These are phyloP conservation scores for Elsinoe fawcettii DNA, from an alignment of 2,329 filamentous ascomycete species.

Conservation along the genomic window DNA sequence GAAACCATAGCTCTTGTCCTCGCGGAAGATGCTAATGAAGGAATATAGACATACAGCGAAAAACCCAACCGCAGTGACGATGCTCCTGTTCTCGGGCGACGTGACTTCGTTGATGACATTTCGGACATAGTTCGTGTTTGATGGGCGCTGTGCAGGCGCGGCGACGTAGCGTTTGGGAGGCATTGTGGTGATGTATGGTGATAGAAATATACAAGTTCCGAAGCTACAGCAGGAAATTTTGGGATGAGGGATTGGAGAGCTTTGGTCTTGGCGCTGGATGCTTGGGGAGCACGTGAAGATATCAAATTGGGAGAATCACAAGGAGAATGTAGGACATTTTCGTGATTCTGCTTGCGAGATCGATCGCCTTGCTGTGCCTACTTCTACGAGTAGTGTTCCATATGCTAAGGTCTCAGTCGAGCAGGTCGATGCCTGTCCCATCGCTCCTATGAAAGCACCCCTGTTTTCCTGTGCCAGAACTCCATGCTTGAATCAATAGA, in stretches of 20 bases:
- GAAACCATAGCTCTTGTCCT: no score
- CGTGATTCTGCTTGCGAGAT: no score
- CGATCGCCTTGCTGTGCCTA: no score
- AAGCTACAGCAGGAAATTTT: conserved; percentile 3
- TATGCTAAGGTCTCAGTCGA: no score
- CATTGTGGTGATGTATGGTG: conserved; percentile 6
- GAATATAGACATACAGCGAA: conserved; percentile 40
- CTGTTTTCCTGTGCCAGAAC: background rate
- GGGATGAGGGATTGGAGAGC: background rate
- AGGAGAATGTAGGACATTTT: background rate
- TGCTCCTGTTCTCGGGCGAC: conserved; percentile 41
- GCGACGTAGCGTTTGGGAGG: conserved; percentile 17
- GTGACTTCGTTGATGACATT: conserved; percentile 36
- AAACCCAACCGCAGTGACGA: conserved; percentile 41
- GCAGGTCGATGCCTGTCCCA: background rate
- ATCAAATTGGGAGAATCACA: background rate
- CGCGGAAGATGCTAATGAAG: no score
- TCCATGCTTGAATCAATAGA: background rate
- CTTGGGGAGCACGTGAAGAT: background rate
- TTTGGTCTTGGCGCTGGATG: background rate
- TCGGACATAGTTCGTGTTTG: conserved; percentile 30
- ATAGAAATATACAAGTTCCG: background rate
- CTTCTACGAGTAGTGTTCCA: no score
- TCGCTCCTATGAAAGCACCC: background rate
- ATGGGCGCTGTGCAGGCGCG: conserved; percentile 7